Evolutionary conservation across 1,139 yeast genomes (phyloP), one percentile per base, ranked within the genome.

Genomic region (Scheffersomyces illinoinensis): DNA sequence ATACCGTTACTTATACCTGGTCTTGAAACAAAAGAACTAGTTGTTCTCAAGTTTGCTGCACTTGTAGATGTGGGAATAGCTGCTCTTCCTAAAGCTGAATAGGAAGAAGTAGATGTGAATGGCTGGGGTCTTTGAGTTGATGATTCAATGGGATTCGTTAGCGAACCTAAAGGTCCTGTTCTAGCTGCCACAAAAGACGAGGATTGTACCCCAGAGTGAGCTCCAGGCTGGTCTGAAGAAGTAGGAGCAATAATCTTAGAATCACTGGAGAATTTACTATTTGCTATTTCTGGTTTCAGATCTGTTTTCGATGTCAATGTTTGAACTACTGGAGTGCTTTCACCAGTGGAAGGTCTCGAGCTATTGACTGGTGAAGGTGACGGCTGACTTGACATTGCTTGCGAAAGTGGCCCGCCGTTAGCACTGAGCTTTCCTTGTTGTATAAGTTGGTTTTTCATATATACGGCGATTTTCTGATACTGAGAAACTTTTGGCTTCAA

Each of bases 1-100:
- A 88, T 90, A 62, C 90, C 77, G 67, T 91, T 97, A 71, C 88
- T 89, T 1, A 89, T 85, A 21, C 96, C 97, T 55, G 92, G 82
- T 61, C 85, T 87, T 50, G 86, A 71, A 0, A 90, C 91, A 0
- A 98, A 97, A 1, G 92, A 85, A 43, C 69, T 70, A 56, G 68
- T 55, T 47, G 84, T 85, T 60, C 85, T 84, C 59, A 86, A 79
- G 2, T 85, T 73, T 1, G 86, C 86, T 0, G 95, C 86, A 12
- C 78, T 79, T 2, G 90, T 87, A 17, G 86, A 14, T 8, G 51
- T 20, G 21, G 51, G 51, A 2, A 24, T 21, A 3, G 24, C 51
- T 1, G 24, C 51, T 48, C 51, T 48, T 20, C 51, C 51, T 19
- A 48, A 20, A 3, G 51, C n/a, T 2, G 51, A 20, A 17, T 20